These are phyloP conservation scores for Allium sativum DNA, from an alignment of 106 monocot species.

Conservation along the genomic window DNA sequence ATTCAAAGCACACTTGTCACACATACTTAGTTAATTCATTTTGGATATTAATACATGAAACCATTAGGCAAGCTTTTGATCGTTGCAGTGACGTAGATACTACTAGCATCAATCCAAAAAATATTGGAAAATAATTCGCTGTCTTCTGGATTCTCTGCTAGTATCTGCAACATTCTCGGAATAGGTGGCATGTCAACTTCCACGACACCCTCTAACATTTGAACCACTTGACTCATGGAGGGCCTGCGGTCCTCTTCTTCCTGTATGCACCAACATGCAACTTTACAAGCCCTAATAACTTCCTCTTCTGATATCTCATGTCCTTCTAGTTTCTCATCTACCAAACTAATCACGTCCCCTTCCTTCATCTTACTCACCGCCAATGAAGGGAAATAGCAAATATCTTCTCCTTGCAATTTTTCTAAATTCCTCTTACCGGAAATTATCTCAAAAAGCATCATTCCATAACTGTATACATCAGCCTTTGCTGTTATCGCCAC, in stretches of 20 bases:
- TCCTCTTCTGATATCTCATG: neutral
- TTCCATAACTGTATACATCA: constrained; percentile 18
- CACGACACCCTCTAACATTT: constrained; percentile 12
- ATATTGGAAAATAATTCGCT: too few relatives aligned
- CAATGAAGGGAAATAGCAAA: neutral
- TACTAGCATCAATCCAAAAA: too few relatives aligned
- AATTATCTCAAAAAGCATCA: constrained; percentile 16
- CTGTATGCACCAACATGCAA: constrained; percentile 17
- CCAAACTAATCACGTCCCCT: constrained; percentile 10
- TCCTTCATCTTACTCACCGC: neutral
- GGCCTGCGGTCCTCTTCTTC: constrained; percentile 9
- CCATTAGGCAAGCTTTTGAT: too few relatives aligned
- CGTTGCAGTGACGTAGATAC: too few relatives aligned
- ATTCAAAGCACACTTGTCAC: too few relatives aligned
- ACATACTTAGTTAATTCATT: too few relatives aligned
- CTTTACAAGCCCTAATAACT: constrained; percentile 7
- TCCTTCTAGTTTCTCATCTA: constrained; percentile 5
- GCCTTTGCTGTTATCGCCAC: constrained; percentile 13
- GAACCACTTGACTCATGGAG: constrained; percentile 14
- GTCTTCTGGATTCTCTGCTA: neutral
- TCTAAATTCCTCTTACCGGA: constrained; percentile 9
- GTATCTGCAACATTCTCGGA: neutral
- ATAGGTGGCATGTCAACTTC: constrained; percentile 14
- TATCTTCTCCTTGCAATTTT: neutral
- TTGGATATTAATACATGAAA: too few relatives aligned